Evolutionary conservation across 352 stramenopile species (phyloP).

Genomic region (Vaucheria bursata): DNA sequence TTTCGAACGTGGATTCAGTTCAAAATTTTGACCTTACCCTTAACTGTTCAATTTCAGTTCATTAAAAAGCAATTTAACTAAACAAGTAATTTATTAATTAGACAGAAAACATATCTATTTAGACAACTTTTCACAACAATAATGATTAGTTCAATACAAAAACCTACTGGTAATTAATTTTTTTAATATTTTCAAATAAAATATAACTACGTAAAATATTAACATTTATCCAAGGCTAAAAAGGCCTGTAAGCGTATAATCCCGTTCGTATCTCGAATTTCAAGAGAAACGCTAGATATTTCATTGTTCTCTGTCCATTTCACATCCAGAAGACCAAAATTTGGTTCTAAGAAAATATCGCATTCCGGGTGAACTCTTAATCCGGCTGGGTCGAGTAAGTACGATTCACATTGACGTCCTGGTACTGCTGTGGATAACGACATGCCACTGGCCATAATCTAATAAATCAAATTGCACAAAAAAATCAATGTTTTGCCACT

Average conservation of each 20-base stretch:
- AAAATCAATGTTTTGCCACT: neutral
- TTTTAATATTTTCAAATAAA: too few relatives aligned
- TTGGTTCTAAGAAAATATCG: constrained; percentile 34
- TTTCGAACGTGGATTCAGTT: too few relatives aligned
- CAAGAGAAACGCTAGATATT: neutral
- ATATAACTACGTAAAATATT: neutral
- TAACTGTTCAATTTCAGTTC: too few relatives aligned
- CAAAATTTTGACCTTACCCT: too few relatives aligned
- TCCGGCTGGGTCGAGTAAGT: constrained; percentile 9
- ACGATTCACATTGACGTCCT: constrained; percentile 13
- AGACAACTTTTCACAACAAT: too few relatives aligned
- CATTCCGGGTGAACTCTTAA: constrained; percentile 33
- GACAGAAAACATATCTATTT: too few relatives aligned
- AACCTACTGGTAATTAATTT: too few relatives aligned
- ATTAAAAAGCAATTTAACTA: too few relatives aligned
- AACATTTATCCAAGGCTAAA: neutral
- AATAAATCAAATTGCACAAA: neutral
- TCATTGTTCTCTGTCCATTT: neutral
- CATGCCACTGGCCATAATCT: constrained; percentile 45
- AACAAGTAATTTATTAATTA: too few relatives aligned
- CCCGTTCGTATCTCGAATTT: neutral
- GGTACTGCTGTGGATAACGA: constrained; percentile 26
- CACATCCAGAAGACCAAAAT: constrained; percentile 40
- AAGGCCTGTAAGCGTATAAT: neutral
- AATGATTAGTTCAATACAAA: neutral